These are phyloP conservation scores for Sugiyamaella americana DNA, from an alignment of 805 yeast species.

Conservation along the genomic window DNA sequence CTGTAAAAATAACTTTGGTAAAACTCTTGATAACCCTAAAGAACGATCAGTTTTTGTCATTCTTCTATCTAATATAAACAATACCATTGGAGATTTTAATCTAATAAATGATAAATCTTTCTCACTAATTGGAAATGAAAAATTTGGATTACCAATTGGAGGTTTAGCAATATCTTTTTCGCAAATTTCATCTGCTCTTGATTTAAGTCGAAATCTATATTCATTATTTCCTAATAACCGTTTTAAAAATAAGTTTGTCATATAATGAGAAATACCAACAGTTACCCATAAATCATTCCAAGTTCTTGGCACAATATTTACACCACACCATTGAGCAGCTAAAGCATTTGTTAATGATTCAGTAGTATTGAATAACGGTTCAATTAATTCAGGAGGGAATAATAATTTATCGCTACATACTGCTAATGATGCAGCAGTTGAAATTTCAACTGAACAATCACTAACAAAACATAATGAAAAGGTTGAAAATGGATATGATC, in stretches of 20 bases:
- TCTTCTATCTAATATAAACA: slow-evolving; percentile 78
- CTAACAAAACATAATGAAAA: slow-evolving; percentile 71
- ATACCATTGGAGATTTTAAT: slow-evolving; percentile 78
- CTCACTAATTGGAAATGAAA: slow-evolving; percentile 57
- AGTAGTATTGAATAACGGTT: slow-evolving; percentile 67
- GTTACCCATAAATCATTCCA: slow-evolving; percentile 86
- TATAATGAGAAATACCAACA: slow-evolving; percentile 74
- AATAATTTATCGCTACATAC: slow-evolving; percentile 54
- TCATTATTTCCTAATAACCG: slow-evolving; percentile 79
- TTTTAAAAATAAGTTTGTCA: slow-evolving; percentile 67
- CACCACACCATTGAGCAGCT: slow-evolving; percentile 90
- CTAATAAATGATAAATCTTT: slow-evolving; percentile 62
- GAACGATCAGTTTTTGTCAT: slow-evolving; percentile 96
- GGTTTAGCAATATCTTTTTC: slow-evolving; percentile 70
- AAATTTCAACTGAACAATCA: slow-evolving; percentile 43
- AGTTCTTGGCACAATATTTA: slow-evolving; percentile 75
- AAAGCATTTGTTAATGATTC: slow-evolving; percentile 62
- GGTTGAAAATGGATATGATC: slow-evolving; percentile 86
- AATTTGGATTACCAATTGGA: slow-evolving; percentile 70
- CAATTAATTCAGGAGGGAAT: slow-evolving; percentile 69
- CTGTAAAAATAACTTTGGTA: slow-evolving; percentile 85
- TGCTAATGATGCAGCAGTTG: slow-evolving; percentile 71
- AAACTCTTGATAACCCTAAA: slow-evolving; percentile 83
- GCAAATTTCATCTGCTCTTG: slow-evolving; percentile 58
- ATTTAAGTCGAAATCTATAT: slow-evolving; percentile 63